Evolutionary conservation across 202 grass and related monocot species (phyloP), one percentile per base, ranked within the genome.

Genomic region (Bolboschoenoplectus hybrid): DNA sequence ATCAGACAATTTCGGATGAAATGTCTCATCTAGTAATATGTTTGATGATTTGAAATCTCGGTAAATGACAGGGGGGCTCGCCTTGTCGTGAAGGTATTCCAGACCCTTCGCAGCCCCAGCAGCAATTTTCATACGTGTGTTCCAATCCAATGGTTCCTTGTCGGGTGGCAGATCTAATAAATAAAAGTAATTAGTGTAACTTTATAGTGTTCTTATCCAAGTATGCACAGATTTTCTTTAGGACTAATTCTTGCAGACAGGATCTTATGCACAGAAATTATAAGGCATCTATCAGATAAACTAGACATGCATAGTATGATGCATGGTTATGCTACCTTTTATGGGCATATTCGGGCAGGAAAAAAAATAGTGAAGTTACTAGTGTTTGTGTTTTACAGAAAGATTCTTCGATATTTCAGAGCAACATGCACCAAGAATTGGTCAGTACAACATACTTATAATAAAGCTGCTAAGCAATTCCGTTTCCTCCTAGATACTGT

Each of bases 1-100:
- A 85, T 97, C 94, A 84, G 94, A 97, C 2, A 97, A 67, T 79
- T 97, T 97, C 60, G 94, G 91, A 58, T 97, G 90, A 84, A 97
- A 94, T 39, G 81, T 26, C 83, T 92, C 86, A 82, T 90, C 94
- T 77, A 97, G 84, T 46, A 97, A 71, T 86, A 97, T 97, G 41
- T 97, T 97, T 43, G 94, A 94, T 52, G 94, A 97, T 67, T 97
- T 97, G 85, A 97, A 94, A 70, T 97, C 94, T 47, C 94, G 87
- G 77, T 97, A 97, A 81, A 97, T 97, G 85, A 97, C 94, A 67
- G 94, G 94, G 19, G 94, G 94, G 73, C 88, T 97, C 26, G 94
- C 94, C 87, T 94, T 97, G 85, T 97, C 91, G 47, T 97, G 94
- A 80, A 97, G 91, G 79, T 97, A 97, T 72, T 97, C 94, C 65